These are phyloP conservation scores for Basidiobolus meristosporus DNA, from an alignment of 371 early-diverging fungal species.

Conservation along the genomic window DNA sequence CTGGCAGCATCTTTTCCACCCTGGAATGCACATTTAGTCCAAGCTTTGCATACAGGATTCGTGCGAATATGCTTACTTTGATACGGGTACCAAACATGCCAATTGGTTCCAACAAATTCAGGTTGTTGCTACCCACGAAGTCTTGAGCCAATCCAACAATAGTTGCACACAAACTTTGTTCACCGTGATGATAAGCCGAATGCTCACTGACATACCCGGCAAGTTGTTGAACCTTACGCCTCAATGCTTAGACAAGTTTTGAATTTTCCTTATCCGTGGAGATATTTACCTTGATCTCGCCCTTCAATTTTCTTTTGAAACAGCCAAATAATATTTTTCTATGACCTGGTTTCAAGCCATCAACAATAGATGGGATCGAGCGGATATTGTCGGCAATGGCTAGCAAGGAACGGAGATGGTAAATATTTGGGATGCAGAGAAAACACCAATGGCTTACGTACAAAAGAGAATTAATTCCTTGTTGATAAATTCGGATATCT, in stretches of 20 bases:
- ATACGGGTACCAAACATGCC: constrained; percentile 98
- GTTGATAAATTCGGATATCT: constrained; percentile 93
- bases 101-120: constrained; percentile 77
- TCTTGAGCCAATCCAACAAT: constrained; percentile 97
- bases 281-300: constrained; percentile 71
- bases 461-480: constrained; percentile 94
- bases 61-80: constrained; percentile 16
- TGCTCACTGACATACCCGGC: constrained; percentile 90
- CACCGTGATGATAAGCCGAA: constrained; percentile 98
- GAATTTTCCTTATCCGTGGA: no score
- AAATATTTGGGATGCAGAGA: no score
- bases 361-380: constrained; percentile 93
- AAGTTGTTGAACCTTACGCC: constrained; percentile 75
- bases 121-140: constrained; percentile 97
- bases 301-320: constrained; percentile 70
- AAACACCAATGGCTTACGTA: no score
- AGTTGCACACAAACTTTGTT: constrained; percentile 68
- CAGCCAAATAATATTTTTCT: constrained; percentile 93
- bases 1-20: constrained; percentile 98
- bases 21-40: no score
- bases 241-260: no score
- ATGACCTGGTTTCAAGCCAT: constrained; percentile 99
- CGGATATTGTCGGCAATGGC: constrained; percentile 92
- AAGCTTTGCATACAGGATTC: no score
- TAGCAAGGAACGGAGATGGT: no score